Evolutionary conservation across 2,329 filamentous ascomycete genomes (phyloP).

Genomic region (Magnaporthiopsis poae): DNA sequence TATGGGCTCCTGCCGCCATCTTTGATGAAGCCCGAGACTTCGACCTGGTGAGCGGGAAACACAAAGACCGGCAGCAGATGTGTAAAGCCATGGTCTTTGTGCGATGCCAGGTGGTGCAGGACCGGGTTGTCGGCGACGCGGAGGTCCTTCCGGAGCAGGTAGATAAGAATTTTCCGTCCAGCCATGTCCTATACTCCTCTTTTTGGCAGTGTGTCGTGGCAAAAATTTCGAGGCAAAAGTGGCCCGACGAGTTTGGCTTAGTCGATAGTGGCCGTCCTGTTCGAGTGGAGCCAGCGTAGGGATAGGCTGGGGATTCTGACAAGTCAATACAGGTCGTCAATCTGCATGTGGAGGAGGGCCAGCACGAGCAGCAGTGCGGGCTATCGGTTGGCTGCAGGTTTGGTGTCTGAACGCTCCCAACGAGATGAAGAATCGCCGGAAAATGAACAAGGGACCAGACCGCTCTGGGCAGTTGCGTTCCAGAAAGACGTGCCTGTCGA

Average conservation of each 20-base stretch:
- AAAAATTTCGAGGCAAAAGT: neutral
- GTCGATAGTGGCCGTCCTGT: neutral
- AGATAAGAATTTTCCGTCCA: constrained; percentile 48
- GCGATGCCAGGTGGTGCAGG: constrained; percentile 46
- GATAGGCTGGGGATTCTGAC: neutral
- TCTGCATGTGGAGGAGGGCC: neutral
- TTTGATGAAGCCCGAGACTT: constrained; percentile 63
- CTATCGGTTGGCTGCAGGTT: neutral
- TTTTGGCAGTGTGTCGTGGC: neutral
- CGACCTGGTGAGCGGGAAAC: constrained; percentile 60
- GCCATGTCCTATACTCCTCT: neutral
- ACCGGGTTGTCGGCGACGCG: constrained; percentile 67
- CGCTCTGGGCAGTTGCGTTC: neutral
- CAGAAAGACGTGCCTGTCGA: neutral
- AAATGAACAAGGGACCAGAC: neutral
- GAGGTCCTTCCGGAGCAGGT: constrained; percentile 62
- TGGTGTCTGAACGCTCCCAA: no score
- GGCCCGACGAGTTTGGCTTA: neutral
- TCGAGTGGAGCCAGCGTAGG: neutral
- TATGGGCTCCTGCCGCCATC: constrained; percentile 49
- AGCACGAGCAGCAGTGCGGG: neutral
- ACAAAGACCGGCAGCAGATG: constrained; percentile 65
- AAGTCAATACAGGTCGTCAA: neutral
- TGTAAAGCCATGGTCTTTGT: constrained; percentile 44
- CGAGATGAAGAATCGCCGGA: neutral